phyloP scores from a whole-genome alignment of 2,329 filamentous ascomycete species.

The Colletotrichum graminicola region DNA sequence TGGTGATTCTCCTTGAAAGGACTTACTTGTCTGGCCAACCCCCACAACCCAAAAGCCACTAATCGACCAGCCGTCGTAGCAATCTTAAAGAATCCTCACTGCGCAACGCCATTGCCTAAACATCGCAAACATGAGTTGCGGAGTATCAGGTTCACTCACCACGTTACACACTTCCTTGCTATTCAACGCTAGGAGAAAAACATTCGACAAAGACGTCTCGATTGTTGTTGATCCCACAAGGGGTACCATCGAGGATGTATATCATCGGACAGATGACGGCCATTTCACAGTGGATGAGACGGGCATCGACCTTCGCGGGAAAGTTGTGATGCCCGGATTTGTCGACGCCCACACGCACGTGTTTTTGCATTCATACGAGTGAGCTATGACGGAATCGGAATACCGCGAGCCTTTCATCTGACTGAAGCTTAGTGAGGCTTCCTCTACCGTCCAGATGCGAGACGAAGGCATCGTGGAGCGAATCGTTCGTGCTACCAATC shows the following conservation, averaged over 20 bases:
- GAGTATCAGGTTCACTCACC: slow-evolving; percentile 24
- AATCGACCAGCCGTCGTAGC: not conserved
- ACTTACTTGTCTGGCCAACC: not conserved
- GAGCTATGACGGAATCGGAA: slow-evolving; percentile 24
- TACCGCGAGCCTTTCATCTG: not conserved
- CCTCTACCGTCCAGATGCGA: slow-evolving; percentile 61
- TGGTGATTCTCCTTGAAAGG: not conserved
- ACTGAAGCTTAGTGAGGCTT: slow-evolving; percentile 31
- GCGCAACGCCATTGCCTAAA: not conserved
- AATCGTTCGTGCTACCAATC: slow-evolving; percentile 65
- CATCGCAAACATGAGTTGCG: slow-evolving; percentile 14
- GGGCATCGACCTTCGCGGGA: slow-evolving; percentile 67
- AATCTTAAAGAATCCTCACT: not conserved
- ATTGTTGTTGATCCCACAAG: slow-evolving; percentile 54
- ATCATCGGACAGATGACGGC: slow-evolving; percentile 46
- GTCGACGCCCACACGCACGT: slow-evolving; percentile 69
- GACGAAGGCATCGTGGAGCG: slow-evolving; percentile 70
- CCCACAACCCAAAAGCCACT: not conserved
- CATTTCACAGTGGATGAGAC: slow-evolving; percentile 47
- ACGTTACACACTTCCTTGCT: slow-evolving; percentile 60
- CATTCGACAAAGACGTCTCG: slow-evolving; percentile 56
- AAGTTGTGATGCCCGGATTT: slow-evolving; percentile 63
- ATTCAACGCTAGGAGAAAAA: slow-evolving; percentile 60
- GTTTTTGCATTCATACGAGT: slow-evolving; percentile 65
- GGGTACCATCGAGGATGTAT: slow-evolving; percentile 56